Base-by-base conservation (phyloP, 176 grass and related monocot species). In the Pontederia crassipes region DNA sequence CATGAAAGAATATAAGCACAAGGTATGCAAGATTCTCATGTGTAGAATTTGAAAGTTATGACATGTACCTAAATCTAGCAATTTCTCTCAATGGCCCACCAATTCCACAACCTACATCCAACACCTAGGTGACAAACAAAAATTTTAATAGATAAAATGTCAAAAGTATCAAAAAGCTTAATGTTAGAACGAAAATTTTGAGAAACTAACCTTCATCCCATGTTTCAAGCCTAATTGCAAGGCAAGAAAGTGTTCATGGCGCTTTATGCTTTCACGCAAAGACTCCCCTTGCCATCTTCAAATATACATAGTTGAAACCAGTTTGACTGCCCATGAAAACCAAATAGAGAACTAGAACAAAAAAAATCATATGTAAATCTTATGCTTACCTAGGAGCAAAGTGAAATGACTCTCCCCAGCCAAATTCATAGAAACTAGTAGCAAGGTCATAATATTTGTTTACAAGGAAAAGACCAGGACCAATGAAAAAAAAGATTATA, bases 321-420 rank as follows among this genome's bases (percentile, higher is more conserved):
- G 13, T 57, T 49, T 52, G 49, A 9, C 17, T 53, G 52, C 16
- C 11, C 48, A 17, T 17, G 17, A 66, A 61, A 9, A 61, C 0
- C 47, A 69, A 28, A 64, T 52, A 14, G 58, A 28, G 28, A 12
- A 9, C 4, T 40, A 40, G 40, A 54, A 68, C 11, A 72, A 45
- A 52, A 72, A 51, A 12, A 63, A 59, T 58, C 5, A 76, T 52
- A 17, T 50, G 16, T 4, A 11, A 58, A 9, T 14, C 7, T 53
- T 9, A 81, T 52, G 28, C 18, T 68, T 58, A 98, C 93, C 88
- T 98, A 76, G 82, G 84, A 81, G 88, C 93, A 81, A 98, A 98
- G 74, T 98, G 93, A 80, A 98, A 98, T 28, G 93, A 98, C 81
- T 98, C 93, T 74, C 93, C 93, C 93, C 93, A 98, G 46, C 93